phyloP scores from a whole-genome alignment of 306 rosid genomes.

The Sphenostylis stenocarpa region DNA sequence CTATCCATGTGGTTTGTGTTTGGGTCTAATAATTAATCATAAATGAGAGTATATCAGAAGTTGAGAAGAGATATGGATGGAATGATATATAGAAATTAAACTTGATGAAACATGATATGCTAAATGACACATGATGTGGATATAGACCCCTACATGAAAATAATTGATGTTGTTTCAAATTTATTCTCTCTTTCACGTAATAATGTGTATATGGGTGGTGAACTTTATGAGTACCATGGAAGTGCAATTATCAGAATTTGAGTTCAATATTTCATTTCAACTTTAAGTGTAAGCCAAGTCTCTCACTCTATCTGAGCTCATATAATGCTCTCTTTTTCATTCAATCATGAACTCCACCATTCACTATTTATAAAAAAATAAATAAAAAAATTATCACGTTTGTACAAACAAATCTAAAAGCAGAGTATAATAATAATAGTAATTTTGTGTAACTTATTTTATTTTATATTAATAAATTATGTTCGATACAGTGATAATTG shows the following conservation, averaged over 20 bases:
- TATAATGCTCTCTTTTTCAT: neutral
- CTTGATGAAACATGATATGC: no score
- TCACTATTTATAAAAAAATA: neutral
- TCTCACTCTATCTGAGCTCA: neutral
- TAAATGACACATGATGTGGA: no score
- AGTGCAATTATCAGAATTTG: conserved; percentile 19
- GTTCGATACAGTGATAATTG: neutral
- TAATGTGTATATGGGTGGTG: neutral
- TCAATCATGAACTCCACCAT: neutral
- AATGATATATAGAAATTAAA: no score
- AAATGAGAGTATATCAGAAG: no score
- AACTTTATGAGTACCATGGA: neutral
- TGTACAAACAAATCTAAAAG: neutral
- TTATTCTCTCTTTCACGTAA: neutral
- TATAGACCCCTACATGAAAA: neutral
- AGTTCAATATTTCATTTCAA: neutral
- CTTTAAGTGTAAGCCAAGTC: conserved; percentile 33
- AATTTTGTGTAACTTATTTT: neutral
- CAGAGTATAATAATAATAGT: neutral
- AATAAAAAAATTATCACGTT: neutral
- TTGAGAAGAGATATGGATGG: no score
- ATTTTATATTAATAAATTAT: neutral
- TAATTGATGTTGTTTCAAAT: neutral
- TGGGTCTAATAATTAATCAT: no score
- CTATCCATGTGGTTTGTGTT: no score